Evolutionary conservation across 1,139 yeast species (phyloP), one percentile per base, ranked within the genome.

Genomic region (Geotrichum phurueaensis): DNA sequence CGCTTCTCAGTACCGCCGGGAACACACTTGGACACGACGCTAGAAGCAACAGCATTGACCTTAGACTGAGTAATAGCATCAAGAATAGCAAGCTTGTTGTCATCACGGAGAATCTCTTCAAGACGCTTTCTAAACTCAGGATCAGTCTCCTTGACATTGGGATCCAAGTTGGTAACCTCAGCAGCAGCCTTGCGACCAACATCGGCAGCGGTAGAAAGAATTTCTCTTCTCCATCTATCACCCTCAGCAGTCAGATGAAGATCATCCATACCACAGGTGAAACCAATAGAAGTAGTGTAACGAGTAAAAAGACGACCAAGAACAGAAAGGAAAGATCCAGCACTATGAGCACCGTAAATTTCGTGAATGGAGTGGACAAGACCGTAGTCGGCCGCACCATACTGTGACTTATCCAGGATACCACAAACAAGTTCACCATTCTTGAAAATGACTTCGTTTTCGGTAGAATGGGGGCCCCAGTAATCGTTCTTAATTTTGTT

Each of bases 181-280:
- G 89, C 82, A 50, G 99, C 99, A 43, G 98, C 97, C 67, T 82
- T 81, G 74, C 95, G 83, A 70, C 99, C 99, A 63, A 85, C 86
- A 69, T 88, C 95, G 60, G 81, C 82, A 25, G 96, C 86, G 66
- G 85, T 84, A 66, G 82, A 78, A 73, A 95, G 81, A 65, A 94
- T 88, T 59, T 90, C 95, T 23, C 78, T 78, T 80, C 99, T 85
- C 96, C 96, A 87, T 63, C 79, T 72, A 73, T 95, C 92, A 73
- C 99, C 99, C 69, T 90, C 96, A 6, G 76, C 84, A 27, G 98
- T 94, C 68, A 95, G 82, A 73, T 97, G 85, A 74, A 95, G 81
- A 77, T 95, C 99, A 73, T 95, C 99, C 99, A 95, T 95, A 82
- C 99, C 99, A 85, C 99, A 95, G 10, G 99, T 94, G 72, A 95